phyloP scores from a whole-genome alignment of 768 basidiomycete species.

The Coprinopsis marcescibilis region DNA sequence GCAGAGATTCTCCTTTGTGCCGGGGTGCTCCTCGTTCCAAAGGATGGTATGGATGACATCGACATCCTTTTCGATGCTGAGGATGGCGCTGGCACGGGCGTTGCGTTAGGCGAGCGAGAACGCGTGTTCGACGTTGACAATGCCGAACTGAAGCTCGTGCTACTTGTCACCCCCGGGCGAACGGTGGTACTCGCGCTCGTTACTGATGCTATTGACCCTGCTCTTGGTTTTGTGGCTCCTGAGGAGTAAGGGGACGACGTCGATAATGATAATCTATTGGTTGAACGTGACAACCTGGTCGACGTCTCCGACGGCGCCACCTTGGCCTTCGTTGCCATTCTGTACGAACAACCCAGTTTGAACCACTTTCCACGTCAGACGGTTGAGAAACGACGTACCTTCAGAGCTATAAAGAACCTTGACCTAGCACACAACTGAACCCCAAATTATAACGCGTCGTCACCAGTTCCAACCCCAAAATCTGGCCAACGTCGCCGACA shows the following conservation, averaged over 20 bases:
- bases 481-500: too few relatives aligned
- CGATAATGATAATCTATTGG: constrained; percentile 37
- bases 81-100: constrained; percentile 35
- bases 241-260: constrained; percentile 16
- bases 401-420: too few relatives aligned
- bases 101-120: constrained; percentile 45
- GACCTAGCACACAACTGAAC: too few relatives aligned
- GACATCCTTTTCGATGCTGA: constrained; percentile 30
- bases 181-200: constrained; percentile 48
- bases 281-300: constrained; percentile 43
- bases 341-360: too few relatives aligned
- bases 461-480: too few relatives aligned
- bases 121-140: constrained; percentile 11
- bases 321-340: constrained; percentile 19
- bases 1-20: constrained; percentile 35
- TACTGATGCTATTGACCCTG: constrained; percentile 45
- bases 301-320: constrained; percentile 47
- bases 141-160: background rate
- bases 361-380: too few relatives aligned
- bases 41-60: constrained; percentile 28
- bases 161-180: constrained; percentile 24
- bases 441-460: too few relatives aligned
- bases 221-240: constrained; percentile 44
- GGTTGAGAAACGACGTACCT: too few relatives aligned
- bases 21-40: constrained; percentile 10